Percentiles rank a stretch among this genome's conserved stretches.
phyloP scores from a whole-genome alignment of 306 rosid species.

The Cicer pinnatifidum region DNA sequence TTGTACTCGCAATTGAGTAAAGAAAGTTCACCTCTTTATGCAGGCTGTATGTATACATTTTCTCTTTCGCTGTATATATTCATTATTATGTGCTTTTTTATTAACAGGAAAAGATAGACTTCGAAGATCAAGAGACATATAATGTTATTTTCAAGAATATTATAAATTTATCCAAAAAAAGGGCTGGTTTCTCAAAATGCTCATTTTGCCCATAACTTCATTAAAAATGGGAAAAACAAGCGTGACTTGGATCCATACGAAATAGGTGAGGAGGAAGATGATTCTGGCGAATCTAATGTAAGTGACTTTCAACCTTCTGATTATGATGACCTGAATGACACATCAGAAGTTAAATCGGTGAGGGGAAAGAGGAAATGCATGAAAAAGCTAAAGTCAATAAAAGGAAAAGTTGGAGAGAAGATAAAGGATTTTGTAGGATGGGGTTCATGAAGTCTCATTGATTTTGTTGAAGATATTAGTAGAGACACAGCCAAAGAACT shows the following conservation, averaged over 20 bases:
- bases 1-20: neutral
- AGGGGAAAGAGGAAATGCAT: constrained; percentile 46
- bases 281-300: constrained; percentile 50
- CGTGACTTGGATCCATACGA: constrained; percentile 47
- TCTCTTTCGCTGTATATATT: neutral
- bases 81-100: too few relatives aligned
- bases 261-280: constrained; percentile 46
- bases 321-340: constrained; percentile 53
- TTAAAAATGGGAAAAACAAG: constrained; percentile 51
- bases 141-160: too few relatives aligned
- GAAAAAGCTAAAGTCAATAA: constrained; percentile 44
- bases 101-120: too few relatives aligned
- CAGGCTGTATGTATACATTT: neutral
- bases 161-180: constrained; percentile 40
- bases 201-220: constrained; percentile 42
- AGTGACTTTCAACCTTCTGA: constrained; percentile 52
- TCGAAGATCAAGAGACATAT: too few relatives aligned
- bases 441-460: constrained; percentile 64
- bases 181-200: constrained; percentile 53
- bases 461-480: too few relatives aligned
- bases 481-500: too few relatives aligned
- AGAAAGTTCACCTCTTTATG: constrained; percentile 33
- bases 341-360: constrained; percentile 37
- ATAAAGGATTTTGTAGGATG: constrained; percentile 69
- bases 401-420: constrained; percentile 51